A percentile compares a stretch with the other conserved stretches of the same genome.
These are phyloP conservation scores for Colletotrichum tanaceti DNA, from an alignment of 2,329 filamentous ascomycete species.

Conservation along the genomic window DNA sequence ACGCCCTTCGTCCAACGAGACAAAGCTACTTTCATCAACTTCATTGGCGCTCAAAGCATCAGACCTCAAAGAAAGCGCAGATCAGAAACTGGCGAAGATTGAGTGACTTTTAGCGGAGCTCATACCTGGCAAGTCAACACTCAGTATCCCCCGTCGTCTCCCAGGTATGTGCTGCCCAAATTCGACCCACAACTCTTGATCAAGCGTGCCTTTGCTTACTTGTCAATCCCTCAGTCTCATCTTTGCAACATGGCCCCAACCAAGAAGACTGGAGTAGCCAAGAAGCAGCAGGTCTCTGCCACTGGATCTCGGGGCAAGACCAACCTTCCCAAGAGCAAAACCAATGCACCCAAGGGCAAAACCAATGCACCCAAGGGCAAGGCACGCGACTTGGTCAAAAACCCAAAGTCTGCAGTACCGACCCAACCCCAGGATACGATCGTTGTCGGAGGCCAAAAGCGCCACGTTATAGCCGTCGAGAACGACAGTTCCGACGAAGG, in stretches of 20 bases:
- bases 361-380: not conserved
- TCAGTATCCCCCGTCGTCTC: not conserved
- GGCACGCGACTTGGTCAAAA: not conserved
- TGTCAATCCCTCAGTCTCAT: not conserved
- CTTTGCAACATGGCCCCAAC: slow-evolving; percentile 6
- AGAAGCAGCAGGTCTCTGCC: slow-evolving; percentile 5
- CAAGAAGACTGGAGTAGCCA: not conserved
- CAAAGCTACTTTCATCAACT: not conserved
- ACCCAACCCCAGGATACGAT: not conserved
- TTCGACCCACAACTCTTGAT: not conserved
- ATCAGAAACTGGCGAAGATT: not conserved
- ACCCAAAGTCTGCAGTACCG: not conserved
- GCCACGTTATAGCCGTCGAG: not conserved
- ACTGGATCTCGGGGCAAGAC: not conserved
- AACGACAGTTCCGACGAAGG: slow-evolving; percentile 27
- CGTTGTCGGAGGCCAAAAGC: slow-evolving; percentile 15
- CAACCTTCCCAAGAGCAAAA: not conserved
- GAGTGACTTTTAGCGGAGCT: not conserved
- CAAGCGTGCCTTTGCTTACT: not conserved
- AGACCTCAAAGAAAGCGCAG: not conserved
- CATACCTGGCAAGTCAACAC: no score
- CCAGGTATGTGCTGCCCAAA: not conserved
- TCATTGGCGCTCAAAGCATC: no score
- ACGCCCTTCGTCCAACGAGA: not conserved
- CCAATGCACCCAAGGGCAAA: not conserved